Evolutionary conservation across 176 grass and related monocot genomes (phyloP), one percentile per base, ranked within the genome.

Genomic region (Phragmites australis): DNA sequence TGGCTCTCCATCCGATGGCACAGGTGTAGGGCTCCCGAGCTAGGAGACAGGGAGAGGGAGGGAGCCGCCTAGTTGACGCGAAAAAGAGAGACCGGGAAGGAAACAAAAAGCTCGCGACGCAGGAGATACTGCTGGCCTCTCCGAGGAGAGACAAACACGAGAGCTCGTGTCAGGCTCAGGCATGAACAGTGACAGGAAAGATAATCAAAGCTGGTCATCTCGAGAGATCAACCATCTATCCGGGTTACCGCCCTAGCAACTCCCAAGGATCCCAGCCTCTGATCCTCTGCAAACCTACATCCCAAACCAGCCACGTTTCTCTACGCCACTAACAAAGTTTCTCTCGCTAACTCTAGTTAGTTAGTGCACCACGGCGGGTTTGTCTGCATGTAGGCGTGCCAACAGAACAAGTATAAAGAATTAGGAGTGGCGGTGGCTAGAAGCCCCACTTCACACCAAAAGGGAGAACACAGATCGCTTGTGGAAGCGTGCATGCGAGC

Each of bases 51-150:
- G 59, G 32, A 4, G 63, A 77, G 49, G 42, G 64, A 87, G 44
- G 68, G 77, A 91, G 92, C 84, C 89, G 87, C 89, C 89, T 87
- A 81, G 77, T 89, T 94, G 92, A 87, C 92, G 71, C 82, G 81
- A 18, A 84, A 91, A 93, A 91, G 92, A 72, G 89, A 55, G 90
- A 91, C 92, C 89, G 78, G 65, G 70, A 30, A 55, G 82, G 91
- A 78, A 76, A 78, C 83, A 89, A 91, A 94, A 89, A 89, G 92
- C 89, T 94, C 75, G 67, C 84, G 82, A 76, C 32, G 84, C 74
- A 44, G 78, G 77, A 47, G 80, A 62, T 77, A 17, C 61, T 82
- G 89, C 85, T 60, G 81, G 81, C 79, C 68, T 79, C 82, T 82
- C 81, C 78, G 62, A 78, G 70, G 80, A 86, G 89, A 94, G 86